phyloP scores from a whole-genome alignment of 768 basidiomycete species.

The Phanerodontia chrysosporium region DNA sequence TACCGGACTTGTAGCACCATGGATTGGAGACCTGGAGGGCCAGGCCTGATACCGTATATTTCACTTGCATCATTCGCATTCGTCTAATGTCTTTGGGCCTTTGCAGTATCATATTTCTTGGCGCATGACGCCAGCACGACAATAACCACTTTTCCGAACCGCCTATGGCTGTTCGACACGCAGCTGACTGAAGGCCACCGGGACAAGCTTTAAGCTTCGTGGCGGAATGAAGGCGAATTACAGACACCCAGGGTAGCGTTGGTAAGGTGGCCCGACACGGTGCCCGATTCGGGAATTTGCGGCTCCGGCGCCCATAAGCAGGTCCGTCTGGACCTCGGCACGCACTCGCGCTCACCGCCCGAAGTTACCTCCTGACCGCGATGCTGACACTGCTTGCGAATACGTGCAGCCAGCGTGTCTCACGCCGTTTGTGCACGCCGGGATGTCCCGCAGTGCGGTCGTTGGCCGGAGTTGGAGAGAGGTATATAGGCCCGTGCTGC shows the following conservation, averaged over 20 bases:
- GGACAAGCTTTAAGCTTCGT: not conserved
- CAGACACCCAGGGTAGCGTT: not conserved
- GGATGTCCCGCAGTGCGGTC: not conserved
- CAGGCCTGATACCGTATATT: not conserved
- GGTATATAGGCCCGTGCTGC: not conserved
- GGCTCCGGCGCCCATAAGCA: not conserved
- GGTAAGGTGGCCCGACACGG: not conserved
- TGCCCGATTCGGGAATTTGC: not conserved
- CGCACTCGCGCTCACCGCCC: not conserved
- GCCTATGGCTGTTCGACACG: too few relatives aligned
- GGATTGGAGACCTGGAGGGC: not conserved
- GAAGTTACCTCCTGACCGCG: not conserved
- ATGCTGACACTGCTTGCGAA: not conserved
- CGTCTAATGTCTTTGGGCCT: not conserved
- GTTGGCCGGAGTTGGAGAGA: not conserved
- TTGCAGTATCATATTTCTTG: not conserved
- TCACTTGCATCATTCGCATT: not conserved
- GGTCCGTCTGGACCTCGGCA: not conserved
- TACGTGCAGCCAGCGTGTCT: not conserved
- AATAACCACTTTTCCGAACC: too few relatives aligned
- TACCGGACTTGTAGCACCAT: conserved; percentile 60
- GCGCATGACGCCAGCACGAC: too few relatives aligned
- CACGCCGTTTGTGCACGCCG: not conserved
- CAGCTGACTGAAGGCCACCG: too few relatives aligned
- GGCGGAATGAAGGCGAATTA: not conserved